A percentile compares a stretch with the other conserved stretches of the same genome.
These are phyloP conservation scores for Leccinum laetum DNA, from an alignment of 1,284 basidiomycete species.

Conservation along the genomic window DNA sequence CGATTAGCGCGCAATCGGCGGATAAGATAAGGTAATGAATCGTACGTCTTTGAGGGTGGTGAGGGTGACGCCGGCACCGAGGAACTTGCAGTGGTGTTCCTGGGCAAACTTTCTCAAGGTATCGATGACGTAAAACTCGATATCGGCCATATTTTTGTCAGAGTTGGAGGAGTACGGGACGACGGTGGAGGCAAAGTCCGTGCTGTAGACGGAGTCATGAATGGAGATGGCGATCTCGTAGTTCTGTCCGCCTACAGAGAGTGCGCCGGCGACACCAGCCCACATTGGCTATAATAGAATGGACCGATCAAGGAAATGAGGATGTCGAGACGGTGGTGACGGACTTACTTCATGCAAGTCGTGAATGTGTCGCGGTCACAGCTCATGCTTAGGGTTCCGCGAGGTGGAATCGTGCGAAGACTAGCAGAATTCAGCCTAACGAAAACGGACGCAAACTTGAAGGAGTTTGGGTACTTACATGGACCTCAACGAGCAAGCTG, in stretches of 20 bases:
- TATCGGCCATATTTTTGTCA: constrained; percentile 52
- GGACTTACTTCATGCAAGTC: constrained; percentile 32
- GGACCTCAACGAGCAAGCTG: constrained; percentile 51
- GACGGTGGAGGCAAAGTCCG: constrained; percentile 62
- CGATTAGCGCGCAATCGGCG: constrained; percentile 9
- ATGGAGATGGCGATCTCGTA: constrained; percentile 75
- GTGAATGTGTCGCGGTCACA: constrained; percentile 39
- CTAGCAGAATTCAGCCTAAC: constrained; percentile 30
- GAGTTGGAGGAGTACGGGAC: constrained; percentile 51
- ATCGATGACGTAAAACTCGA: constrained; percentile 61
- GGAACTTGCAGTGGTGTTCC: constrained; percentile 81
- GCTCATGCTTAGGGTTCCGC: constrained; percentile 43
- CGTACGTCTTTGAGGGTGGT: constrained; percentile 45
- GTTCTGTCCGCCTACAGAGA: constrained; percentile 55
- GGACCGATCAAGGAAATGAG: constrained; percentile 10
- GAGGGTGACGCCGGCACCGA: constrained; percentile 61
- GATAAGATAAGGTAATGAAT: constrained; percentile 24
- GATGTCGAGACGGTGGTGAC: constrained; percentile 20
- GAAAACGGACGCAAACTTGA: not conserved
- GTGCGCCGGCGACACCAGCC: constrained; percentile 69
- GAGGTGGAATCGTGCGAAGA: constrained; percentile 46
- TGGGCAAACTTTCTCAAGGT: constrained; percentile 66
- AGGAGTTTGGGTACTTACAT: constrained; percentile 35
- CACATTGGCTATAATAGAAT: constrained; percentile 68
- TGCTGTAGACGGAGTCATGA: constrained; percentile 80